Percentiles rank a stretch among this genome's conserved stretches.
phyloP scores from a whole-genome alignment of 208 protist genomes.

The Wallacemonas rigidus region DNA sequence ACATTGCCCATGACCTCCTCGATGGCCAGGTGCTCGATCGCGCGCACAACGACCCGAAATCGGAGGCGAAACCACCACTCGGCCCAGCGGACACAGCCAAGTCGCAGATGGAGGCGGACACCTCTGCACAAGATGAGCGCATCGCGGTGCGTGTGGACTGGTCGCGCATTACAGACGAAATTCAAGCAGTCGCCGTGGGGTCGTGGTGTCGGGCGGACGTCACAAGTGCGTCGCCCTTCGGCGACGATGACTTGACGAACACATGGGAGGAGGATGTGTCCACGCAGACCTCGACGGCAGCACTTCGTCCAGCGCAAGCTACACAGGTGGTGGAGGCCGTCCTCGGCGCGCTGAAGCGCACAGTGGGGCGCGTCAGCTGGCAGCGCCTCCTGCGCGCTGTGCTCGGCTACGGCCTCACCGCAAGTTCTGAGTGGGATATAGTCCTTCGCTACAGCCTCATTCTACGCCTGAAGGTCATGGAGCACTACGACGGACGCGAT shows the following conservation, averaged over 20 bases:
- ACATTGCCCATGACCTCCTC: conserved; percentile 14
- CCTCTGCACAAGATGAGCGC: not conserved
- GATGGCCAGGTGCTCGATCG: not conserved
- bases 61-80: not conserved
- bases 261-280: not conserved
- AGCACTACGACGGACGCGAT: conserved; percentile 27
- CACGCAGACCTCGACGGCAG: not conserved
- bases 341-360: not conserved
- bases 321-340: not conserved
- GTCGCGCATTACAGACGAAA: not conserved
- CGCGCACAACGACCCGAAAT: not conserved
- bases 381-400: conserved; percentile 3
- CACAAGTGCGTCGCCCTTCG: not conserved
- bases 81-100: not conserved
- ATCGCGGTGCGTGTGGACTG: not conserved
- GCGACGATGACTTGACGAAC: not conserved
- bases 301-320: not conserved
- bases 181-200: not conserved
- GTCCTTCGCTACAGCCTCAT: conserved; percentile 28
- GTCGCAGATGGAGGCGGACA: not conserved
- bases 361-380: conserved; percentile 5
- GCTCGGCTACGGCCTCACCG: conserved; percentile 7
- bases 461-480: conserved; percentile 23
- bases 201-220: conserved; percentile 1
- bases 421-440: conserved; percentile 16